A percentile compares a stretch with the other conserved stretches of the same genome.
Conservation (phyloP, 2,329 filamentous ascomycete genomes). For the Alternaria metachromatica region DNA sequence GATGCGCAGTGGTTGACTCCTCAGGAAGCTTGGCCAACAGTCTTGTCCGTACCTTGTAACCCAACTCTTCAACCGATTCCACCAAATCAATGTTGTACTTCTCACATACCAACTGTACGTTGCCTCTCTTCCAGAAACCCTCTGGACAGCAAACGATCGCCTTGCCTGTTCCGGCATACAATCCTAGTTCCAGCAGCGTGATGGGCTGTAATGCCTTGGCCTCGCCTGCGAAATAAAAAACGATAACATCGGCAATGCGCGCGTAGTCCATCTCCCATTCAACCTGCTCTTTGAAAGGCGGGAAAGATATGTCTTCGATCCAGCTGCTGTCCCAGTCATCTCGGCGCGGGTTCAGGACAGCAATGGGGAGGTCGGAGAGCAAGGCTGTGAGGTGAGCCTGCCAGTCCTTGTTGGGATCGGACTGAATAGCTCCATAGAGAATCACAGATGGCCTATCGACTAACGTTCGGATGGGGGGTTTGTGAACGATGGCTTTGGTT, state of each 20-base stretch:
- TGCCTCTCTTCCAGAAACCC: constrained; percentile 65
- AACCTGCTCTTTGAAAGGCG: constrained; percentile 63
- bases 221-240: constrained; percentile 60
- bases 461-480: constrained; percentile 24
- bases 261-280: constrained; percentile 68
- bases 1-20: not conserved
- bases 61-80: constrained; percentile 52
- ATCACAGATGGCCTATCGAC: constrained; percentile 55
- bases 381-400: constrained; percentile 53
- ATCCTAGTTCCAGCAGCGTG: constrained; percentile 66
- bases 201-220: constrained; percentile 60
- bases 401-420: constrained; percentile 55
- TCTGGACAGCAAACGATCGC: constrained; percentile 61
- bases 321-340: constrained; percentile 65
- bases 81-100: constrained; percentile 56
- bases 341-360: constrained; percentile 64
- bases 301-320: constrained; percentile 59
- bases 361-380: constrained; percentile 54
- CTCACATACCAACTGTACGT: constrained; percentile 63
- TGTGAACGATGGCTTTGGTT: constrained; percentile 26
- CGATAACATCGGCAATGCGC: constrained; percentile 61
- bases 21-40: constrained; percentile 15
- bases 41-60: constrained; percentile 35
- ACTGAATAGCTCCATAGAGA: constrained; percentile 63
- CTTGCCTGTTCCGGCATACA: constrained; percentile 55